Percentiles rank a stretch among this genome's conserved stretches.
Conservation (phyloP, 495 filamentous ascomycete genomes). For the Aspergillus diversus region DNA sequence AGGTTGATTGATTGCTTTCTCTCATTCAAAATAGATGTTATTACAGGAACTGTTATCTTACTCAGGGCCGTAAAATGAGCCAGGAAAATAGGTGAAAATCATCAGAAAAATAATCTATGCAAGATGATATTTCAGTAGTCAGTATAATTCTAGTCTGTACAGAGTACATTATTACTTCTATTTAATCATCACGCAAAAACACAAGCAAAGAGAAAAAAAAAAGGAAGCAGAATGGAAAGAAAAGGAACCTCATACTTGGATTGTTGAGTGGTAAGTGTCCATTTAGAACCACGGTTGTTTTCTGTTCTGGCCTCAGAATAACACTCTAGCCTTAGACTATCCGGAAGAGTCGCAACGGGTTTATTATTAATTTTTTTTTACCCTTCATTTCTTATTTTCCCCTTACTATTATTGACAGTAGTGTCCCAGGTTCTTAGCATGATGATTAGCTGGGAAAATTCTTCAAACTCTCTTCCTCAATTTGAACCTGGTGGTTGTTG, state of each 20-base stretch:
- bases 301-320: constrained; percentile 5
- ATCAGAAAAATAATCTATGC: neutral
- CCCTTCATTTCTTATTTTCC: neutral
- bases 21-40: neutral
- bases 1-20: neutral
- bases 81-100: neutral
- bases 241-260: neutral
- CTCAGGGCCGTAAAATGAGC: too few relatives aligned
- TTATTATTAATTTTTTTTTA: constrained; percentile 6
- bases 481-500: too few relatives aligned
- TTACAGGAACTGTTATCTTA: too few relatives aligned
- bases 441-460: too few relatives aligned
- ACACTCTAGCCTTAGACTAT: neutral
- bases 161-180: neutral
- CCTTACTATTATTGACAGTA: too few relatives aligned
- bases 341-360: too few relatives aligned
- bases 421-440: too few relatives aligned
- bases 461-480: too few relatives aligned
- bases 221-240: neutral
- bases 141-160: too few relatives aligned
- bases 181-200: neutral
- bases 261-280: neutral
- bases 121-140: neutral
- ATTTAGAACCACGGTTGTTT: constrained; percentile 10
- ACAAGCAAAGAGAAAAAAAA: neutral